A percentile compares a stretch with the other conserved stretches of the same genome.
Evolutionary conservation across 108 stramenopile species (phyloP).

Genomic region (Parietichytrium sp.): DNA sequence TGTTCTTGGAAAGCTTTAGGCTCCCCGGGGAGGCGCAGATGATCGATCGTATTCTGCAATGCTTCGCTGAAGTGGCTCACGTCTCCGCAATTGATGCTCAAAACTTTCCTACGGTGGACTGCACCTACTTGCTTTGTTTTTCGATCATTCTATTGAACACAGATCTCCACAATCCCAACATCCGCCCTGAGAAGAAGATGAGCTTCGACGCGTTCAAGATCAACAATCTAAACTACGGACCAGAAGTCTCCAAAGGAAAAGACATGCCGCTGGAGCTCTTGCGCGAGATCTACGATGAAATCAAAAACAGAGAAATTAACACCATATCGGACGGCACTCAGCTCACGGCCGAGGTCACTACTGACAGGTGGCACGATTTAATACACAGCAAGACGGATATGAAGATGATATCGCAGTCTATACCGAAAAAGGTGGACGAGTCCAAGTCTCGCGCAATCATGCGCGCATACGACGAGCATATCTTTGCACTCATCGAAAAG

Average conservation of each 20-base stretch:
- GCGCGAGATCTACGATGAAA: conserved; percentile 73
- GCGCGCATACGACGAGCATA: conserved; percentile 27
- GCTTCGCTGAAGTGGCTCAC: conserved; percentile 63
- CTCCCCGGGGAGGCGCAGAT: conserved; percentile 95
- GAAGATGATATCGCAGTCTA: no score
- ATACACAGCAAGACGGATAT: no score
- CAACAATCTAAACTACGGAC: conserved; percentile 65
- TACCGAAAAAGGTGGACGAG: neutral
- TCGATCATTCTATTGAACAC: conserved; percentile 90
- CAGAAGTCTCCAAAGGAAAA: conserved; percentile 80
- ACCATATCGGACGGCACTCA: conserved; percentile 47
- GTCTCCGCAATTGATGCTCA: neutral
- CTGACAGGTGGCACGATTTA: conserved; percentile 12
- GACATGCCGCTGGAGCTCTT: conserved; percentile 76
- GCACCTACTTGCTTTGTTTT: conserved; percentile 83
- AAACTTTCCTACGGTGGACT: conserved; percentile 78
- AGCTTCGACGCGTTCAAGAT: conserved; percentile 80
- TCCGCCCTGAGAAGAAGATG: conserved; percentile 81
- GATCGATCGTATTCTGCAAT: conserved; percentile 93
- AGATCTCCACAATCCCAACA: conserved; percentile 81
- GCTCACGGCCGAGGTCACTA: conserved; percentile 25
- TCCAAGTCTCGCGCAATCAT: neutral
- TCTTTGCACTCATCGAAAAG: conserved; percentile 20
- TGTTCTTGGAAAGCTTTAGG: conserved; percentile 78
- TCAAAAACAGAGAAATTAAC: conserved; percentile 72